These are phyloP conservation scores for Neoboletus magnificus DNA, from an alignment of 768 basidiomycete genomes.

Conservation along the genomic window DNA sequence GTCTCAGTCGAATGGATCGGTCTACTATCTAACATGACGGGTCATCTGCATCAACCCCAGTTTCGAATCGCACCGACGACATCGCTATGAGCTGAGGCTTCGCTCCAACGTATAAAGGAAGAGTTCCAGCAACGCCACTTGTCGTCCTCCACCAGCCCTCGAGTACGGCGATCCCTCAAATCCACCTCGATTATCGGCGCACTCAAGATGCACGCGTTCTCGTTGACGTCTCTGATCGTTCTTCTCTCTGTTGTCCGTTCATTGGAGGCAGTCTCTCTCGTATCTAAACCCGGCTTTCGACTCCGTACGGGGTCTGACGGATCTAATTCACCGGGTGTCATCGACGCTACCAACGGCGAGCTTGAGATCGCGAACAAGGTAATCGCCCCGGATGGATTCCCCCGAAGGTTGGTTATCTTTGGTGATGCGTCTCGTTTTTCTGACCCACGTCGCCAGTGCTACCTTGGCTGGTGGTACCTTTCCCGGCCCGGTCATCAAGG, in stretches of 20 bases:
- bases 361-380: constrained; percentile 41
- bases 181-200: constrained; percentile 4
- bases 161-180: constrained; percentile 17
- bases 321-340: constrained; percentile 5
- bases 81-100: not conserved
- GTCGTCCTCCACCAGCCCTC: not conserved
- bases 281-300: constrained; percentile 3
- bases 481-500: constrained; percentile 47
- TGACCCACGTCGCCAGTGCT: constrained; percentile 27
- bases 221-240: constrained; percentile 7
- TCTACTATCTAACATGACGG: not conserved
- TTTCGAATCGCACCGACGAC: constrained; percentile 11
- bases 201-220: constrained; percentile 22
- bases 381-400: constrained; percentile 51
- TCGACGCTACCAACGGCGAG: constrained; percentile 28
- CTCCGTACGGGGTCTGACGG: not conserved
- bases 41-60: not conserved
- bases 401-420: constrained; percentile 31
- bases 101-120: constrained; percentile 10
- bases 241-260: constrained; percentile 13
- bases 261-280: constrained; percentile 18
- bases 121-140: not conserved
- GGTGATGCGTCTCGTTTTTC: not conserved
- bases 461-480: constrained; percentile 45
- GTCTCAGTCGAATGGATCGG: not conserved